Evolutionary conservation across 768 basidiomycete genomes (phyloP), one percentile per base, ranked within the genome.

Genomic region (Pisolithus sp.): DNA sequence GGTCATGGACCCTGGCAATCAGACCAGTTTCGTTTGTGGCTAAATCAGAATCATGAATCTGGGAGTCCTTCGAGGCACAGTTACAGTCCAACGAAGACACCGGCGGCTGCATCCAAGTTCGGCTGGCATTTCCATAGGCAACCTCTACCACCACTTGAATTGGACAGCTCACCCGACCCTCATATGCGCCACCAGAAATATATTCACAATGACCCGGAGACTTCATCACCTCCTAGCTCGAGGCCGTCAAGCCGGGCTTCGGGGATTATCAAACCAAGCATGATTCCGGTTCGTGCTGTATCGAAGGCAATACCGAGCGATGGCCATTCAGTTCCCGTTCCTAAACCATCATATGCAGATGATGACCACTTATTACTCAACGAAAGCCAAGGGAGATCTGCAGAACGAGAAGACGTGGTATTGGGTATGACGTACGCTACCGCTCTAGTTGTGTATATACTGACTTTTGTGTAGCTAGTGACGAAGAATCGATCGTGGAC

Each of bases 201-300:
- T 20, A 45, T 7, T 26, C 39, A 43, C 30, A 24, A 34, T n/a
- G 59, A 56, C 41, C 55, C 51, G 46, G 52, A 48, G 34, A 55
- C 54, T 24, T 60, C 58, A 1, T 61, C 72, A 2, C 68, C 68
- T 18, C 58, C 60, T 31, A 54, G 53, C 54, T 51, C 64, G 43
- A 57, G 59, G 10, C 56, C 69, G 48, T 54, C 62, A 1, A 65
- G 62, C 51, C 59, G 62, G 23, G 43, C 53, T 24, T 62, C 69
- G 5, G 62, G 61, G 18, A 48, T 55, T 15, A 49, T 52, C 42
- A 49, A 52, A 17, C 54, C 65, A 7, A 78, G 77, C 49, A 68
- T 72, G 28, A 77, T 81, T 49, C 78, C 79, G 13, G 68, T 77
- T 5, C 68, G 68, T 21, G 68, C 76, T 17, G 68, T 72, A 18